Evolutionary conservation across 139 green algal genomes (phyloP), one percentile per base, ranked within the genome.

Genomic region (Chlamydomonas sp.): DNA sequence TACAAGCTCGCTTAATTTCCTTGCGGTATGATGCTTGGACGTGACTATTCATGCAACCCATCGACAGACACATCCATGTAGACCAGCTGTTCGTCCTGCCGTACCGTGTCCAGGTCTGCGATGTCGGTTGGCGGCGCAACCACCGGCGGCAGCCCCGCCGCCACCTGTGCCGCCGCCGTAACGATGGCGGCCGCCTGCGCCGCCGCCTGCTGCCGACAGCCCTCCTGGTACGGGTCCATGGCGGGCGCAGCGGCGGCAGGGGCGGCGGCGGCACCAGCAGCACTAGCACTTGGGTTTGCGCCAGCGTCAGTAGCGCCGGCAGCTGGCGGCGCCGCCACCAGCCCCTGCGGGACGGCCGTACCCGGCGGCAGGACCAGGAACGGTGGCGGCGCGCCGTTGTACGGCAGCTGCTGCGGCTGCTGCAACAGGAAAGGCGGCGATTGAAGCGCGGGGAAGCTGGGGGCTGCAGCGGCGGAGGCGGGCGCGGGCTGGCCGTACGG

Each of bases 131-230:
- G 82, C 82, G 82, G 71, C n/a, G 82, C 82, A 15, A 61, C 79
- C 18, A 86, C 82, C 16, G 71, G 71, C 59, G 82, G 82, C 61
- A 80, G 61, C 60, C 71, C 82, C 82, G 82, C 82, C n/a, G 82
- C 82, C 20, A 86, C 74, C 82, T 86, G 82, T n/a, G 71, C 82
- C 71, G 82, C 82, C 8, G 82, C 82, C 9, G 71, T 86, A 1
- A 86, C 61, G 10, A 86, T 79, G 8, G 82, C 82, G 8, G 82
- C 71, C 82, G 82, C 82, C 69, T 86, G 82, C 71, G 63, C 61
- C 82, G 82, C 82, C 60, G 82, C 82, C 62, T 79, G 71, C 64
- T 86, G 82, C 82, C 72, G 71, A 71, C 68, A 0, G n/a, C 69
- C 69, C 82, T 49, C 9, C 69, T 86, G 82, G 7, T 77, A 12